Evolutionary conservation across 768 basidiomycete species (phyloP), one percentile per base, ranked within the genome.

Genomic region (Tubosaeta sp.): DNA sequence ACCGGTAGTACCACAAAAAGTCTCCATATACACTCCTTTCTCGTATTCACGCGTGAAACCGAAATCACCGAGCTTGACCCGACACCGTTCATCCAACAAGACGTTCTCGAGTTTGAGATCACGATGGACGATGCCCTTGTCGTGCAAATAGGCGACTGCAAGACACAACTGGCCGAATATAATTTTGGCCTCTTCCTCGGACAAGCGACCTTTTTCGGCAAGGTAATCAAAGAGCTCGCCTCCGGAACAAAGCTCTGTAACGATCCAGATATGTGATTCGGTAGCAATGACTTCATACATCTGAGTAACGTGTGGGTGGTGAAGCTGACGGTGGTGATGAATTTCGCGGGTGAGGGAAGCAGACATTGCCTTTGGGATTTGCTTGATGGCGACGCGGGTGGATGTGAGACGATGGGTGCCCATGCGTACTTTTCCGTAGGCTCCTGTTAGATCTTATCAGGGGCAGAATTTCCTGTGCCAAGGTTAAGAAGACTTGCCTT

Each of bases 171-270:
- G 94, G n/a, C 97, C 95, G 65, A 99, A 97, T n/a, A 98, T 71
- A 19, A 87, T 72, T 60, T 82, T 82, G 5, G 91, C 77, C 71
- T 99, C 97, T 38, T 84, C 81, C 68, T 95, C 92, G 19, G 81
- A 73, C 48, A 98, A 69, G 3, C 95, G 80, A 19, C 93, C 91
- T 61, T 95, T 91, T 75, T 99, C 97, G 13, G 88, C 91, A 22
- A 99, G 85, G 65, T 98, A 98, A 71, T 98, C 97, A 71, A 97
- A 99, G 27, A 99, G 81, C 70, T 99, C 97, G 37, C 97, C 97
- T 10, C 97, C 97, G 42, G 84, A 86, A 71, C 97, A 98, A 32
- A 99, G 84, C 66, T 99, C 97, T 14, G 94, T 91, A 39, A 99
- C 88, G 52, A 99, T 92, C 93, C 94, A 98, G 65, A 99, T 95